Conservation (phyloP, 1,139 yeast species). For the Suhomyces maxii region DNA sequence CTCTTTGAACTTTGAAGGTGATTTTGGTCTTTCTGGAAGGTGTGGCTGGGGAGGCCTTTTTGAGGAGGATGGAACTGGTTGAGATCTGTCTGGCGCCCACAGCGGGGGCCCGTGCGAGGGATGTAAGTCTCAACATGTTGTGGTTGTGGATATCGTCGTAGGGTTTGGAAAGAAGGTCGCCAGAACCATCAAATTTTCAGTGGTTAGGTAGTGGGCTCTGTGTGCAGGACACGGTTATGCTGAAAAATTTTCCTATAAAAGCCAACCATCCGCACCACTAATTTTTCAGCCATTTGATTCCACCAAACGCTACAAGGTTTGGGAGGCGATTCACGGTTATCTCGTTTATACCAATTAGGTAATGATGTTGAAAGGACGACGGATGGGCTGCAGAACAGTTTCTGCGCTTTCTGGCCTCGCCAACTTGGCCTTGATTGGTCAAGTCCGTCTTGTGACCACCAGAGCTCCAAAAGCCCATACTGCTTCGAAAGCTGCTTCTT, state of each 20-base stretch:
- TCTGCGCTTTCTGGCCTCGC: background rate
- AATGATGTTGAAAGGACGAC: background rate
- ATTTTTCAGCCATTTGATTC: background rate
- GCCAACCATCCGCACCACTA: background rate
- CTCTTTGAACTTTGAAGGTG: conserved; percentile 12
- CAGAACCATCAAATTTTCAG: conserved; percentile 4
- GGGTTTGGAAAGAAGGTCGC: background rate
- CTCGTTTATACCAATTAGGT: background rate
- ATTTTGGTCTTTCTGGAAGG: conserved; percentile 14
- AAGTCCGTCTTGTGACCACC: background rate
- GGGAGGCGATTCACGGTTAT: too few species aligned
- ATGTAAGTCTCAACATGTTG: conserved; percentile 14
- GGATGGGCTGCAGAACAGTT: background rate
- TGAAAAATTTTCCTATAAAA: conserved; percentile 2
- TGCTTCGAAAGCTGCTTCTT: too few species aligned
- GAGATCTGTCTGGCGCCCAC: conserved; percentile 10
- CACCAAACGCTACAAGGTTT: background rate
- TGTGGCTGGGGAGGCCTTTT: conserved; percentile 10
- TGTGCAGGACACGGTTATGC: conserved; percentile 1
- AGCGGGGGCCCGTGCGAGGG: conserved; percentile 1
- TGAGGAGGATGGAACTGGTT: conserved; percentile 2
- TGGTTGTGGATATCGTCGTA: too few species aligned
- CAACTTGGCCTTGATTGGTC: too few species aligned
- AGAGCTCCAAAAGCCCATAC: background rate
- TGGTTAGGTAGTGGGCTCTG: background rate